Evolutionary conservation across 2,329 filamentous ascomycete species (phyloP).

Genomic region (Beauveria bassiana): DNA sequence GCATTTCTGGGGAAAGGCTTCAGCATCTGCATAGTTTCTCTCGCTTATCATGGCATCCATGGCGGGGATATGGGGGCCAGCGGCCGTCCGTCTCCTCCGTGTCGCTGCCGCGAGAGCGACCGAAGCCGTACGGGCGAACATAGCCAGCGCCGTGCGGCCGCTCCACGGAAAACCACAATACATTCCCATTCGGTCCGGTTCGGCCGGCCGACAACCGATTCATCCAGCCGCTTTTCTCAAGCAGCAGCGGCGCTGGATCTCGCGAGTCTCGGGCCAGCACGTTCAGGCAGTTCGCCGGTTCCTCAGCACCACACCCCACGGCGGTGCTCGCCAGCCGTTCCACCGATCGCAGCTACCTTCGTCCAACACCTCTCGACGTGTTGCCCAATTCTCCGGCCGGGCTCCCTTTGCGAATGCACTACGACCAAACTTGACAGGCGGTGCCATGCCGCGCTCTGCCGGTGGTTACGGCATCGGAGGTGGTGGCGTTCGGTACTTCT

Average conservation of each 20-base stretch:
- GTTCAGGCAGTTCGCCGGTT: conserved; percentile 42
- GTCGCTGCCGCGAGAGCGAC: conserved; percentile 43
- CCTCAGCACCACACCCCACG: conserved; percentile 33
- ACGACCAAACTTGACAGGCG: conserved; percentile 85
- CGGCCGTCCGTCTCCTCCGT: conserved; percentile 47
- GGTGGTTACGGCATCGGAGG: conserved; percentile 77
- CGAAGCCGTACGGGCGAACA: conserved; percentile 42
- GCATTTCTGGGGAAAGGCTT: conserved; percentile 15
- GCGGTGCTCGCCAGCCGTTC: conserved; percentile 22
- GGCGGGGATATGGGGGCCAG: conserved; percentile 50
- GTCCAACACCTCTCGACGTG: conserved; percentile 41
- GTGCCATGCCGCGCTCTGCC: conserved; percentile 73
- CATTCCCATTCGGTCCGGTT: conserved; percentile 33
- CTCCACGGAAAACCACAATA: conserved; percentile 40
- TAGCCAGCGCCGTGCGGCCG: conserved; percentile 37
- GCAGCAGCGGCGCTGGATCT: conserved; percentile 44
- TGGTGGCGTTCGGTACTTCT: conserved; percentile 80
- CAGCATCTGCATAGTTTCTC: conserved; percentile 15
- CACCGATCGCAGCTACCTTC: conserved; percentile 42
- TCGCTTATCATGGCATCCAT: conserved; percentile 42
- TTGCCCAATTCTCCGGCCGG: conserved; percentile 59
- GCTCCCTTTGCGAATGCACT: conserved; percentile 84
- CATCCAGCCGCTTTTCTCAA: conserved; percentile 46
- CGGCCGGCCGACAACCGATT: conserved; percentile 40
- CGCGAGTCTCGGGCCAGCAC: conserved; percentile 34